Conservation (phyloP, 2,329 filamentous ascomycete genomes). For the Tolypocladium pustulatum region DNA sequence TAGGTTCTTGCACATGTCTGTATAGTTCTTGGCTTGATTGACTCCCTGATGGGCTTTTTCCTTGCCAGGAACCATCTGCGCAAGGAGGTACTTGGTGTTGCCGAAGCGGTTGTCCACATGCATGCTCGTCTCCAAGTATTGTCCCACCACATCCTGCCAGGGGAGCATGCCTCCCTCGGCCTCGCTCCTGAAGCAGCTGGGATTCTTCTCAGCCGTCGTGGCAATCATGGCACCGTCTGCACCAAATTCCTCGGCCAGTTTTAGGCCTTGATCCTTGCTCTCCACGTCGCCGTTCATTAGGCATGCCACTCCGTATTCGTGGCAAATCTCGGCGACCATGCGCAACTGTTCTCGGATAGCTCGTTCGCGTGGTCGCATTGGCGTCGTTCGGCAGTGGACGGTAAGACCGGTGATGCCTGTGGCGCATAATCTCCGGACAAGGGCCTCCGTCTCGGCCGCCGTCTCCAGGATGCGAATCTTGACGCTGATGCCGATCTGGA, state of each 20-base stretch:
- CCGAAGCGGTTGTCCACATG: slow-evolving; percentile 76
- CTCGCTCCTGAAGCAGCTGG: slow-evolving; percentile 68
- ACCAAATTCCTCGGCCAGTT: slow-evolving; percentile 67
- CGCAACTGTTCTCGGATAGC: slow-evolving; percentile 77
- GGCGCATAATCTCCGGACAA: slow-evolving; percentile 68
- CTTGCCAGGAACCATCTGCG: slow-evolving; percentile 79
- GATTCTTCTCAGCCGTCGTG: slow-evolving; percentile 81
- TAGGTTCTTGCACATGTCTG: slow-evolving; percentile 54
- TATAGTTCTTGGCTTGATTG: slow-evolving; percentile 59
- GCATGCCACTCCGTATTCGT: slow-evolving; percentile 78
- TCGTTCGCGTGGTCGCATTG: slow-evolving; percentile 83
- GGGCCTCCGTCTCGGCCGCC: slow-evolving; percentile 59
- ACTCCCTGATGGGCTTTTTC: slow-evolving; percentile 50
- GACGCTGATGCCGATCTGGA: slow-evolving; percentile 87
- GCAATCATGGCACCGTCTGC: slow-evolving; percentile 97
- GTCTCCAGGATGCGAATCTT: slow-evolving; percentile 87
- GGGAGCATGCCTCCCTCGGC: slow-evolving; percentile 58
- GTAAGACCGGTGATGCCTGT: slow-evolving; percentile 92
- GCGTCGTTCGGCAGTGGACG: slow-evolving; percentile 89
- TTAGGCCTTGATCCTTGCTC: slow-evolving; percentile 58
- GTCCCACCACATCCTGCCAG: slow-evolving; percentile 69
- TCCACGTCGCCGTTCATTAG: slow-evolving; percentile 92
- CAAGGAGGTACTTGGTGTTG: slow-evolving; percentile 87
- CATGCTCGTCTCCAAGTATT: slow-evolving; percentile 64
- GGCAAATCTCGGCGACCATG: slow-evolving; percentile 76